Evolutionary conservation across 805 yeast species (phyloP).

Genomic region (Hyphopichia homilentoma): DNA sequence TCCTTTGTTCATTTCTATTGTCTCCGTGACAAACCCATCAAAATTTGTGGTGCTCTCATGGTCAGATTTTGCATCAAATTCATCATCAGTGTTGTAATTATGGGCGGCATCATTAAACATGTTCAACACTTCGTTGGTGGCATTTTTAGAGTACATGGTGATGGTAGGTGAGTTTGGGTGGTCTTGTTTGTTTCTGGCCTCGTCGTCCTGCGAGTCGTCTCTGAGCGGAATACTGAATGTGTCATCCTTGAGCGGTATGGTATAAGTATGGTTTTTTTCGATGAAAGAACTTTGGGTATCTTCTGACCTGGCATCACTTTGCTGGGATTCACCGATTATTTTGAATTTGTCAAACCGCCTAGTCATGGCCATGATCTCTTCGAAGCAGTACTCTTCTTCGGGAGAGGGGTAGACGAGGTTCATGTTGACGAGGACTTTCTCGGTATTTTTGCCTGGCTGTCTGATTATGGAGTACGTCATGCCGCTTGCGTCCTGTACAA

Average conservation of each 20-base stretch:
- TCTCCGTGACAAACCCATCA: constrained; percentile 50
- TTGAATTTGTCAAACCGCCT: constrained; percentile 23
- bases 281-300: constrained; percentile 2
- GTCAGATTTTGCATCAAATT: constrained; percentile 16
- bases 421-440: constrained; percentile 57
- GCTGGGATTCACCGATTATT: not conserved
- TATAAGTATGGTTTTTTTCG: constrained; percentile 12
- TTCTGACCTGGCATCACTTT: constrained; percentile 3
- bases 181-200: constrained; percentile 8
- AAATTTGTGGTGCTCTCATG: constrained; percentile 30
- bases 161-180: constrained; percentile 68
- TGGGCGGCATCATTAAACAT: constrained; percentile 65
- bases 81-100: constrained; percentile 26
- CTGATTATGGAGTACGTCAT: constrained; percentile 45
- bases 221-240: constrained; percentile 46
- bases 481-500: constrained; percentile 23
- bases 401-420: constrained; percentile 47
- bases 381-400: constrained; percentile 54
- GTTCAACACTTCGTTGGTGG: constrained; percentile 65
- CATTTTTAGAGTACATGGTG: constrained; percentile 71
- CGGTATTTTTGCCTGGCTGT: constrained; percentile 57
- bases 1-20: constrained; percentile 20
- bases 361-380: constrained; percentile 59
- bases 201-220: constrained; percentile 23
- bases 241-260: not conserved